Evolutionary conservation across 768 basidiomycete genomes (phyloP).

Genomic region (Lactifluus volemus): DNA sequence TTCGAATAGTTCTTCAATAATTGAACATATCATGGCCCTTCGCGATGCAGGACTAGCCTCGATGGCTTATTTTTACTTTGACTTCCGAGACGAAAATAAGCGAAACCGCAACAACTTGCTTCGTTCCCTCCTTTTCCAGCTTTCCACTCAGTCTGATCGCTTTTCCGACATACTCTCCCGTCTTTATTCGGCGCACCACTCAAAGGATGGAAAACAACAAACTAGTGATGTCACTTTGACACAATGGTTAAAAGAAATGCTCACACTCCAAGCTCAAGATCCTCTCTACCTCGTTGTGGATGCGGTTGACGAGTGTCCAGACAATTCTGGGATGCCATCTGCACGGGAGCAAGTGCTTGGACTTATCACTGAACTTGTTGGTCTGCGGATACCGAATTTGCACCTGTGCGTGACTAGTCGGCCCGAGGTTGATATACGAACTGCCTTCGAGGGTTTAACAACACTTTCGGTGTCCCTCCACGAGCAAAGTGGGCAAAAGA

Average conservation of each 20-base stretch:
- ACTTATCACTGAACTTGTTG: not conserved
- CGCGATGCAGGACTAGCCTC: not conserved
- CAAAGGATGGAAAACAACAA: not conserved
- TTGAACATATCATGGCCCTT: not conserved
- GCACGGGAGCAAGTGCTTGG: not conserved
- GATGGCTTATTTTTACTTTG: not conserved
- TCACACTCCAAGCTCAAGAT: not conserved
- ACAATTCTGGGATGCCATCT: not conserved
- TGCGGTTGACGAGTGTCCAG: conserved; percentile 5
- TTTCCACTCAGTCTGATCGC: not conserved
- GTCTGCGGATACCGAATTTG: not conserved
- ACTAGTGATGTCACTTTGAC: not conserved
- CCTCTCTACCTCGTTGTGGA: not conserved
- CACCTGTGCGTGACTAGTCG: not conserved
- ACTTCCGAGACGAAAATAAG: not conserved
- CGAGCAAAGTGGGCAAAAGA: not conserved
- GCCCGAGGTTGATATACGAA: not conserved
- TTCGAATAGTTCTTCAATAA: not conserved
- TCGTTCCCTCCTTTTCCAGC: not conserved
- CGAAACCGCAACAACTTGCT: not conserved
- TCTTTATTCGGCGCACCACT: not conserved
- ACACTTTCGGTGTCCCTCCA: conserved; percentile 1
- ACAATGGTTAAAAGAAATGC: not conserved
- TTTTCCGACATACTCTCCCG: not conserved
- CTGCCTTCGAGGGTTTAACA: not conserved